Evolutionary conservation across 371 early-diverging fungal genomes (phyloP).

Genomic region (Funneliformis caledonium): DNA sequence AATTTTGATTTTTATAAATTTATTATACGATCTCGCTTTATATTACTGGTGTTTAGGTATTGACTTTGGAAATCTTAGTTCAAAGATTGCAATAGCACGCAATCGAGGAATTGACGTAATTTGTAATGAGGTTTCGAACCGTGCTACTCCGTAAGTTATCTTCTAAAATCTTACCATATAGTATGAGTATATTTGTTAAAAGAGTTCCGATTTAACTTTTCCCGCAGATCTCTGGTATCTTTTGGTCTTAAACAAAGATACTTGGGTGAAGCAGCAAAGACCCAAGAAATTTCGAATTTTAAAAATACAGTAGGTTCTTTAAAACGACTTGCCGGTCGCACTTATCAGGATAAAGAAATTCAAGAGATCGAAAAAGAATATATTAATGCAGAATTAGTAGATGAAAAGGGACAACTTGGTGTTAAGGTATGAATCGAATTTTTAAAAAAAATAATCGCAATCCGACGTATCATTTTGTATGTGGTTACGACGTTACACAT

Average conservation of each 20-base stretch:
- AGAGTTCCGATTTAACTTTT: conserved; percentile 39
- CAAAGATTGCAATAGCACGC: conserved; percentile 95
- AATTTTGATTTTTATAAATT: background rate
- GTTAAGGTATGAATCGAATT: conserved; percentile 64
- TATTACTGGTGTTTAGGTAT: conserved; percentile 65
- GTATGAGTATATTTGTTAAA: background rate
- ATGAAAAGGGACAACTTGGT: conserved; percentile 84
- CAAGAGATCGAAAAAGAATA: conserved; percentile 80
- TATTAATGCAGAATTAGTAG: conserved; percentile 80
- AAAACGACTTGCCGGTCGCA: conserved; percentile 97
- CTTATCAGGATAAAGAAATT: conserved; percentile 88
- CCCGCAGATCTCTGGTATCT: conserved; percentile 80
- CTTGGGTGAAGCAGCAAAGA: conserved; percentile 96
- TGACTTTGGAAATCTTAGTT: conserved; percentile 95
- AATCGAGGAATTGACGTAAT: conserved; percentile 98
- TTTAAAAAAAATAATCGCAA: background rate
- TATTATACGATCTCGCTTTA: background rate
- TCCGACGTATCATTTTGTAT: background rate
- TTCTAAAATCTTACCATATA: background rate
- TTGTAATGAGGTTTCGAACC: conserved; percentile 95
- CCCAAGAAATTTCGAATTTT: conserved; percentile 93
- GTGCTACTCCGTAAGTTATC: conserved; percentile 89
- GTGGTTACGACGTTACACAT: no score
- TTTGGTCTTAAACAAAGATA: conserved; percentile 95
- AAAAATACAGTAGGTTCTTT: conserved; percentile 93